Evolutionary conservation across 805 yeast species (phyloP).

Genomic region (Hanseniaspora jakobsenii): DNA sequence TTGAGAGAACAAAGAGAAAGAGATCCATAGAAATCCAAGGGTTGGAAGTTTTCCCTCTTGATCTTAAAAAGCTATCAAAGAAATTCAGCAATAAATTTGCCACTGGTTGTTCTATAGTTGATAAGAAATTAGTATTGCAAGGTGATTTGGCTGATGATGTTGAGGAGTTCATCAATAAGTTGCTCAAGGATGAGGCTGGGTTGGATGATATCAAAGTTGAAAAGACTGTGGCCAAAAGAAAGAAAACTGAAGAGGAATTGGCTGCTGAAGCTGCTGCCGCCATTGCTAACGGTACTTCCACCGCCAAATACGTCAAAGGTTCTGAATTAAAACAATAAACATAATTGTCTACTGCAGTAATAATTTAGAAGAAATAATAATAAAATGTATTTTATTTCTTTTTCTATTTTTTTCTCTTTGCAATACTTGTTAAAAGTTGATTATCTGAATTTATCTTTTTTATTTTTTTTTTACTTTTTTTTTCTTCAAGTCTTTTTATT

Average conservation of each 20-base stretch:
- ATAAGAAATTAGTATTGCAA: conserved; percentile 78
- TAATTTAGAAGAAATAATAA: no score
- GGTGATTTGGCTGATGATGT: conserved; percentile 93
- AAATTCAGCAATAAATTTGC: conserved; percentile 90
- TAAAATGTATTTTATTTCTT: no score
- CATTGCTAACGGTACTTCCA: conserved; percentile 13
- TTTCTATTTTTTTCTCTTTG: no score
- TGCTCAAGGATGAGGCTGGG: conserved; percentile 65
- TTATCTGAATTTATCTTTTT: no score
- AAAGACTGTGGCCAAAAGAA: conserved; percentile 64
- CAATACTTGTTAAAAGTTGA: no score
- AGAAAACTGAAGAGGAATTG: conserved; percentile 19
- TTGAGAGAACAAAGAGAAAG: conserved; percentile 81
- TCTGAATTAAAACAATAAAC: conserved; percentile 4
- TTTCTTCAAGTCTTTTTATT: no score
- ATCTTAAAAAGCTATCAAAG: conserved; percentile 81
- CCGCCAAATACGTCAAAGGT: conserved; percentile 15
- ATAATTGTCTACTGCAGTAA: no score
- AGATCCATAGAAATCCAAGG: conserved; percentile 79
- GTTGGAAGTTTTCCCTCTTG: conserved; percentile 76
- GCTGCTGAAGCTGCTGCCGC: conserved; percentile 15
- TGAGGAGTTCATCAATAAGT: conserved; percentile 55
- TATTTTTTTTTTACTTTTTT: no score
- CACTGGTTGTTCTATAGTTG: conserved; percentile 88
- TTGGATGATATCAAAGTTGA: conserved; percentile 79